Percentiles rank a stretch among this genome's conserved stretches.
phyloP scores from a whole-genome alignment of 768 basidiomycete genomes.

The Tulasnella calospora region DNA sequence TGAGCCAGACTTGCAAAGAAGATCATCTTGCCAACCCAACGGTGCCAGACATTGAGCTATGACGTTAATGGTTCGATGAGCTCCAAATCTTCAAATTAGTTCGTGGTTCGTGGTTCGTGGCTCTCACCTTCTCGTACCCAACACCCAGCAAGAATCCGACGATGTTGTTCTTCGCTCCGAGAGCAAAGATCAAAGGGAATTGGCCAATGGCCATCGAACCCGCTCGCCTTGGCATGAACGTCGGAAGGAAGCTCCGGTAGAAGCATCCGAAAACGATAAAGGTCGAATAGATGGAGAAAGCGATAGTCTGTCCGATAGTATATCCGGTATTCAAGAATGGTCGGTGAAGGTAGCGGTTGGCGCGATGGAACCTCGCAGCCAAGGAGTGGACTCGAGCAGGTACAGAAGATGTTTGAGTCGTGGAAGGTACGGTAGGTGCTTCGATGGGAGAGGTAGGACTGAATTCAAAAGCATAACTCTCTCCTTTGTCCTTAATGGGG shows the following conservation, averaged over 20 bases:
- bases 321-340: constrained; percentile 15
- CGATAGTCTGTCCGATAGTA: constrained; percentile 9
- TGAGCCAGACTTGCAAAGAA: constrained; percentile 58
- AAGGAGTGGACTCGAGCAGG: constrained; percentile 2
- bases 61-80: not conserved
- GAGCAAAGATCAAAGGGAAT: constrained; percentile 21
- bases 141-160: constrained; percentile 23
- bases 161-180: constrained; percentile 27
- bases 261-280: constrained; percentile 20
- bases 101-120: not conserved
- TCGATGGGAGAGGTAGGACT: not conserved
- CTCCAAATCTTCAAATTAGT: not conserved
- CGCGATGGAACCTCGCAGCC: constrained; percentile 10
- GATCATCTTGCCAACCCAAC: constrained; percentile 57
- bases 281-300: constrained; percentile 15
- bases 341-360: constrained; percentile 1
- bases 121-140: constrained; percentile 26
- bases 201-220: constrained; percentile 21
- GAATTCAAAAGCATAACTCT: not conserved
- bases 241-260: constrained; percentile 19
- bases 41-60: constrained; percentile 71
- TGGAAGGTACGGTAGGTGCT: not conserved
- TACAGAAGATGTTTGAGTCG: not conserved
- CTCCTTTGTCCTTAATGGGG: constrained; percentile 1
- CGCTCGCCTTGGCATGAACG: not conserved